These are phyloP conservation scores for Mycena olivaceomarginata DNA, from an alignment of 768 basidiomycete genomes.

Conservation along the genomic window DNA sequence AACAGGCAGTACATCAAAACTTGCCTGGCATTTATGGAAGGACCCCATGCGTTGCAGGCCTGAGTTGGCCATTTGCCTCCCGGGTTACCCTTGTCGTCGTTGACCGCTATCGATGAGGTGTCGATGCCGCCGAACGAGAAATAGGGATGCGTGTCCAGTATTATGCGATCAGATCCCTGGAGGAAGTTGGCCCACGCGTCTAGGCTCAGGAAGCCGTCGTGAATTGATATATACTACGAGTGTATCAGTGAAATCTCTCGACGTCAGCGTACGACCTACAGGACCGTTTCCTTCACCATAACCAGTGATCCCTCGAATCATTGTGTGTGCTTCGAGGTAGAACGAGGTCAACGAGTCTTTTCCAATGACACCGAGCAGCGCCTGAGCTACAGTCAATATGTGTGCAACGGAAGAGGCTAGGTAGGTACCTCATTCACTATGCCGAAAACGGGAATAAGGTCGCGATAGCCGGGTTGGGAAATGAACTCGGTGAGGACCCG, in stretches of 20 bases:
- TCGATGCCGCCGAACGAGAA: conserved; percentile 71
- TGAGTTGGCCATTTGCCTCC: conserved; percentile 68
- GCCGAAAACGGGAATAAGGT: conserved; percentile 76
- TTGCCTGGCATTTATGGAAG: conserved; percentile 69
- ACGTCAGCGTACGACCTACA: not conserved
- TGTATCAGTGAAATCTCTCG: not conserved
- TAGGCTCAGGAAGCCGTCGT: conserved; percentile 67
- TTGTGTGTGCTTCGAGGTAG: conserved; percentile 74
- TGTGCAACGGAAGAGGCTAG: conserved; percentile 58
- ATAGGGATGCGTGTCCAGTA: conserved; percentile 83
- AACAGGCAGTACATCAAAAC: conserved; percentile 51
- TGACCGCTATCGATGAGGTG: conserved; percentile 47
- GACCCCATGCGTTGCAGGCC: conserved; percentile 78
- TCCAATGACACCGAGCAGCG: conserved; percentile 35
- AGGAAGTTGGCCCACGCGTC: conserved; percentile 69
- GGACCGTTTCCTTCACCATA: conserved; percentile 81
- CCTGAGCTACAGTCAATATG: conserved; percentile 23
- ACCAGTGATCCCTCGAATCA: conserved; percentile 83
- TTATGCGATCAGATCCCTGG: conserved; percentile 76
- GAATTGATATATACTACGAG: conserved; percentile 68
- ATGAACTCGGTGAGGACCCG: conserved; percentile 88
- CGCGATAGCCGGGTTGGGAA: conserved; percentile 79
- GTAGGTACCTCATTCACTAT: conserved; percentile 79
- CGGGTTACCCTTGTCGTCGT: conserved; percentile 26
- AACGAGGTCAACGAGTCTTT: conserved; percentile 35